Conservation (phyloP, 305 asterid genomes). For the Caryopteris hybrid region DNA sequence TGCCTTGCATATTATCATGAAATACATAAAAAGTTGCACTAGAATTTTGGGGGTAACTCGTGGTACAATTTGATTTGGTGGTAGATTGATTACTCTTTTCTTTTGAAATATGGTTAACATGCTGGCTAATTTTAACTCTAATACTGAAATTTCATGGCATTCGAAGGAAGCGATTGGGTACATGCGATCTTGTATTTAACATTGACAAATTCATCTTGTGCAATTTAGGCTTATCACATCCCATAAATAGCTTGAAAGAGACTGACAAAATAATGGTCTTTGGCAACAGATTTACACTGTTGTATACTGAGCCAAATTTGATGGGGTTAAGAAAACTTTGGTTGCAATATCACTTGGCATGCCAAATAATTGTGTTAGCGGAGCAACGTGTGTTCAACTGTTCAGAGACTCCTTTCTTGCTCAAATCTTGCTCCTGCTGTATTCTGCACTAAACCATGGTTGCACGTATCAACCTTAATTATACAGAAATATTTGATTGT, state of each 20-base stretch:
- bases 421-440: not conserved
- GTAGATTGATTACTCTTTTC: not conserved
- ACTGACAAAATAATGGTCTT: not conserved
- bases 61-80: not conserved
- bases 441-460: not conserved
- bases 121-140: not conserved
- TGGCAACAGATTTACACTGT: not conserved
- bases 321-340: not conserved
- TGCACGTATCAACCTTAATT: not conserved
- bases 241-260: not conserved
- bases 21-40: not conserved
- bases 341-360: not conserved
- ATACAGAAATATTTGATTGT: not conserved
- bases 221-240: not conserved
- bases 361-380: not conserved
- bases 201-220: not conserved
- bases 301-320: not conserved
- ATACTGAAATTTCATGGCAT: not conserved
- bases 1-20: not conserved
- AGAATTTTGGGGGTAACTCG: not conserved
- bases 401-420: not conserved
- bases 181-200: not conserved
- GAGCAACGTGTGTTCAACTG: not conserved
- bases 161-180: not conserved
- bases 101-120: not conserved